Base-by-base conservation (phyloP, 345 rosid species). In the Populus alba region DNA sequence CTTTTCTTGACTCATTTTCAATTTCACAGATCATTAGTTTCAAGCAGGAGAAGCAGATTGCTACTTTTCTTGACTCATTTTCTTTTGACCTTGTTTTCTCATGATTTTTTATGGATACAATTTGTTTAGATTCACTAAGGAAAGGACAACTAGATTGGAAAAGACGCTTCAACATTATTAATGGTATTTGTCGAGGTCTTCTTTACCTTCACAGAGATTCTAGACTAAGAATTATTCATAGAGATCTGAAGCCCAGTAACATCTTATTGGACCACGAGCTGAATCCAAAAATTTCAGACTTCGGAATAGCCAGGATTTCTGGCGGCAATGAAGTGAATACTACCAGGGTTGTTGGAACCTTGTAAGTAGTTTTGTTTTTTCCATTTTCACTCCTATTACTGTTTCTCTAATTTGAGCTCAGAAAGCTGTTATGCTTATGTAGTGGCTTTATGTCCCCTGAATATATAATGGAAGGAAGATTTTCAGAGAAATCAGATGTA, bases 401-500 rank as follows among this genome's bases (percentile, higher is more conserved):
- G 55, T 49, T 49, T 49, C 55, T 13, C 20, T 49, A 49, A 13
- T 49, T 49, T 16, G 20, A 15, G 5, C 55, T 49, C 22, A 13
- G 18, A 49, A 18, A n/a, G 9, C 7, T 43, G 47, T 8, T 37
- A 53, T 72, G 2, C 1, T 35, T 20, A 61, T 80, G 68, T 77
- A 87, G 87, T 5, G 92, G 88, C 7, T 90, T 86, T 31, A 90
- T 88, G 91, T 71, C 89, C 33, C 88, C 84, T 0, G 86, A 90
- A 77, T 86, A 87, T 79, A 85, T 86, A 53, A 84, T 88, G 75
- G 68, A 66, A 77, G 92, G 89, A 8, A 9, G 55, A 1, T 87
- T 84, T 59, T 90, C 85, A 1, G 81, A 86, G 70, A 89, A 86
- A 74, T 89, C 38, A 5, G 55, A 73, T 57, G 68, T 73, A 1